Evolutionary conservation across 495 filamentous ascomycete genomes (phyloP).

Genomic region (Aspergillus wentii): DNA sequence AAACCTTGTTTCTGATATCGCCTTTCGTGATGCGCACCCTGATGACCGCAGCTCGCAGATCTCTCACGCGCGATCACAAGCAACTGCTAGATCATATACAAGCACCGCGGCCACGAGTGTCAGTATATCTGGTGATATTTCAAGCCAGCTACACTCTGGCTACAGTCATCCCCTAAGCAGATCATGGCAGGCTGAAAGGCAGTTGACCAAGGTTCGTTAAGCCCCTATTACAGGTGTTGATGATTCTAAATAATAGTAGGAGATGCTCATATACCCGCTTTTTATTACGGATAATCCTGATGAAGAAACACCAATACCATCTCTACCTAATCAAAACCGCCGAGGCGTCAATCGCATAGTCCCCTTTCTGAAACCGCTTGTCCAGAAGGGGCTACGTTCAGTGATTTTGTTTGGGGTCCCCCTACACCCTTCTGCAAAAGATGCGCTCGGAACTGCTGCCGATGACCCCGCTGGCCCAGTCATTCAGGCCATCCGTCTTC

Average conservation of each 20-base stretch:
- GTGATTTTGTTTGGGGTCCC: constrained; percentile 97
- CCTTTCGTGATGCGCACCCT: constrained; percentile 58
- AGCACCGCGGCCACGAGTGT: constrained; percentile 92
- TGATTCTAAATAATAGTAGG: constrained; percentile 50
- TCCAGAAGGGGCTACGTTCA: constrained; percentile 81
- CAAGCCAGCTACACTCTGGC: constrained; percentile 90
- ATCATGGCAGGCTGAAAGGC: constrained; percentile 92
- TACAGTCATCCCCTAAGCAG: constrained; percentile 89
- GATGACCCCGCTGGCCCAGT: constrained; percentile 93
- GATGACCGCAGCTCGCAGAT: constrained; percentile 61
- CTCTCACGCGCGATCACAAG: constrained; percentile 62
- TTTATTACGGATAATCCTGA: constrained; percentile 94
- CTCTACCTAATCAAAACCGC: constrained; percentile 81
- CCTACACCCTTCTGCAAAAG: constrained; percentile 70
- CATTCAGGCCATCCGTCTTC: constrained; percentile 73
- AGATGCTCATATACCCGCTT: constrained; percentile 96
- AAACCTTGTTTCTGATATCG: constrained; percentile 79
- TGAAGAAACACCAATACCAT: constrained; percentile 85
- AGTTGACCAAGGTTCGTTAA: constrained; percentile 81
- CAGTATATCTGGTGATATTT: constrained; percentile 87
- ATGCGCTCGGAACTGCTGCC: constrained; percentile 86
- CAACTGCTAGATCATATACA: constrained; percentile 71
- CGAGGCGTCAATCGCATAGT: constrained; percentile 82
- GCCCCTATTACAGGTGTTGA: not conserved
- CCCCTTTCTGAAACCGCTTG: constrained; percentile 77